Conservation (phyloP, 345 rosid species). For the Ailanthus altissimus region DNA sequence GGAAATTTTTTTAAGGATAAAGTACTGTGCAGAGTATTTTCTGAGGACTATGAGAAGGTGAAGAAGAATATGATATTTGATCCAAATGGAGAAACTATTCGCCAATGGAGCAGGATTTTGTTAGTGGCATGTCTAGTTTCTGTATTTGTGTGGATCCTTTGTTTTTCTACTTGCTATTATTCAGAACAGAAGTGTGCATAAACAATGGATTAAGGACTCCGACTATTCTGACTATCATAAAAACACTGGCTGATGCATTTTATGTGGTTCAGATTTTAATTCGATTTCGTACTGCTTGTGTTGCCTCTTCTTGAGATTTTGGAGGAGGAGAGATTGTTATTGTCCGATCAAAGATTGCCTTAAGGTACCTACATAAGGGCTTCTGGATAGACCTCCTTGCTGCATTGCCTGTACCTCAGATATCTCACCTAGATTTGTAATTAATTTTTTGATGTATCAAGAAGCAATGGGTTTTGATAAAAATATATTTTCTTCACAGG, state of each 20-base stretch:
- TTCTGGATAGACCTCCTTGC: slow-evolving; percentile 21
- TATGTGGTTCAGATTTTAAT: slow-evolving; percentile 14
- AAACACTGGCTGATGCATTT: slow-evolving; percentile 14
- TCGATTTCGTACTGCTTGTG: slow-evolving; percentile 16
- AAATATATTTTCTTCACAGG: slow-evolving; percentile 16
- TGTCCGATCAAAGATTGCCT: slow-evolving; percentile 16
- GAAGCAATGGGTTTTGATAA: background rate
- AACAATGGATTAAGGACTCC: background rate
- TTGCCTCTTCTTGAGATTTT: too few relatives aligned
- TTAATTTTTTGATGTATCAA: background rate
- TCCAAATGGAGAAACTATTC: slow-evolving; percentile 10
- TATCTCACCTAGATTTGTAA: background rate
- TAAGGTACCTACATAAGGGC: slow-evolving; percentile 10
- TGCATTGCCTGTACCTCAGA: slow-evolving; percentile 24
- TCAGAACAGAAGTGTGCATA: slow-evolving; percentile 10
- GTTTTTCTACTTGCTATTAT: slow-evolving; percentile 14
- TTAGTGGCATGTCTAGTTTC: slow-evolving; percentile 9
- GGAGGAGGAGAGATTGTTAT: too few relatives aligned
- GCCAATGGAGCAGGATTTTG: slow-evolving; percentile 24
- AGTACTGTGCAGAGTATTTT: slow-evolving; percentile 16
- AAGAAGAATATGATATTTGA: background rate
- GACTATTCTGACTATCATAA: background rate
- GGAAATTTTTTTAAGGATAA: slow-evolving; percentile 12
- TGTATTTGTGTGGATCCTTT: slow-evolving; percentile 17
- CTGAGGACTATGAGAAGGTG: slow-evolving; percentile 20